Percentiles rank a stretch among this genome's conserved stretches.
phyloP scores from a whole-genome alignment of 495 filamentous ascomycete species.

The Aspergillus nanangensis region DNA sequence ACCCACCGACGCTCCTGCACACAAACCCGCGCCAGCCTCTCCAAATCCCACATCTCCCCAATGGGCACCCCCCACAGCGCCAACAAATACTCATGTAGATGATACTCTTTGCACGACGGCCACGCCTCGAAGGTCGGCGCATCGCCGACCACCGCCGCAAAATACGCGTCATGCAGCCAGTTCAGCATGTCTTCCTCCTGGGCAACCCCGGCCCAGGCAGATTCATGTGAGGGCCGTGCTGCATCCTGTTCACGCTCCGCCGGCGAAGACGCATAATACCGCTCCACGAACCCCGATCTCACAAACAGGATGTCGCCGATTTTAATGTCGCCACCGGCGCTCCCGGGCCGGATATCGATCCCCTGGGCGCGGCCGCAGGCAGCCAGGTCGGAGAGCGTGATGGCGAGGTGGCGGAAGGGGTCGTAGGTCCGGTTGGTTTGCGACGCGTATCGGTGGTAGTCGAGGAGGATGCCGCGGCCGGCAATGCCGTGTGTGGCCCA shows the following conservation, averaged over 20 bases:
- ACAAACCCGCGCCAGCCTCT: constrained; percentile 43
- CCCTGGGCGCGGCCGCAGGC: constrained; percentile 49
- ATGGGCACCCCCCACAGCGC: constrained; percentile 60
- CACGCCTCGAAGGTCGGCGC: constrained; percentile 60
- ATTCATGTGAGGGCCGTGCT: constrained; percentile 36
- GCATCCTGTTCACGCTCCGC: constrained; percentile 36
- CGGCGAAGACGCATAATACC: constrained; percentile 40
- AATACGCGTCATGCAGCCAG: constrained; percentile 65
- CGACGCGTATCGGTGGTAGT: constrained; percentile 40
- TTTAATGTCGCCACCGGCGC: constrained; percentile 58
- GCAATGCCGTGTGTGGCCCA: constrained; percentile 42
- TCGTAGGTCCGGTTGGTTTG: constrained; percentile 49
- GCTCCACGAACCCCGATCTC: constrained; percentile 60
- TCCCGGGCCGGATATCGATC: constrained; percentile 34
- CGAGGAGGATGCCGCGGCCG: constrained; percentile 46
- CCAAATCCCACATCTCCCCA: constrained; percentile 59
- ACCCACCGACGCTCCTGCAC: constrained; percentile 52
- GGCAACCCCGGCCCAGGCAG: constrained; percentile 51
- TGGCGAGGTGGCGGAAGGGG: constrained; percentile 55
- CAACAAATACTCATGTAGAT: constrained; percentile 60
- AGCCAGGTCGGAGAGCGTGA: constrained; percentile 53
- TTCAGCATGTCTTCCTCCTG: constrained; percentile 55
- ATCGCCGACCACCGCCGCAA: constrained; percentile 59
- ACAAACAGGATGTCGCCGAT: constrained; percentile 65
- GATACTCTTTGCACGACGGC: constrained; percentile 45